phyloP scores from a whole-genome alignment of 768 basidiomycete species.

The Pleurotus tuber-regium region DNA sequence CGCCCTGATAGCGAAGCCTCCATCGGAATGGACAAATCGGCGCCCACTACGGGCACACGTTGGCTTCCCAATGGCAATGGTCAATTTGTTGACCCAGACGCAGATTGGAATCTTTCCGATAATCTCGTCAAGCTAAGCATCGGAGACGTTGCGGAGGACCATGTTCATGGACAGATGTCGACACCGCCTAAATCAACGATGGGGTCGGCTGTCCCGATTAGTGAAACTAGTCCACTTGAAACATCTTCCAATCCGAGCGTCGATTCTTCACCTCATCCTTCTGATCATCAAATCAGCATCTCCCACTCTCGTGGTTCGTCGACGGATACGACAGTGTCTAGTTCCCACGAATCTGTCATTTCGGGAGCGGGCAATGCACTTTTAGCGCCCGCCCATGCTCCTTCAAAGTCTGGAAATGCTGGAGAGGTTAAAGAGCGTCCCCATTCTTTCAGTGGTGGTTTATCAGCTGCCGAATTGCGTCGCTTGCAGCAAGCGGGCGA shows the following conservation, averaged over 20 bases:
- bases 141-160: slow-evolving; percentile 50
- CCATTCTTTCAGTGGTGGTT: slow-evolving; percentile 77
- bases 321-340: slow-evolving; percentile 67
- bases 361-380: slow-evolving; percentile 57
- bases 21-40: slow-evolving; percentile 19
- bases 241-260: slow-evolving; percentile 69
- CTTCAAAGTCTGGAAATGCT: slow-evolving; percentile 53
- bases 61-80: slow-evolving; percentile 67
- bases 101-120: slow-evolving; percentile 71
- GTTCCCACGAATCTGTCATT: slow-evolving; percentile 52
- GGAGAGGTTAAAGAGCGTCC: slow-evolving; percentile 73
- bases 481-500: slow-evolving; percentile 72
- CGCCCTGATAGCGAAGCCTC: slow-evolving; percentile 37
- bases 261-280: slow-evolving; percentile 68
- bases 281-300: slow-evolving; percentile 62
- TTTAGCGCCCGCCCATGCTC: slow-evolving; percentile 45
- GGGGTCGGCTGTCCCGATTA: slow-evolving; percentile 49
- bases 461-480: slow-evolving; percentile 71
- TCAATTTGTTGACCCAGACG: slow-evolving; percentile 58
- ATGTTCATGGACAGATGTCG: slow-evolving; percentile 47
- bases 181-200: slow-evolving; percentile 70
- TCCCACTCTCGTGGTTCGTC: slow-evolving; percentile 83
- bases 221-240: slow-evolving; percentile 70
- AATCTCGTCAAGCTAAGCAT: slow-evolving; percentile 74
- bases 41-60: slow-evolving; percentile 43